Evolutionary conservation across 2,329 filamentous ascomycete species (phyloP), one percentile per base, ranked within the genome.

Genomic region (Arthrinium phaeospermum): DNA sequence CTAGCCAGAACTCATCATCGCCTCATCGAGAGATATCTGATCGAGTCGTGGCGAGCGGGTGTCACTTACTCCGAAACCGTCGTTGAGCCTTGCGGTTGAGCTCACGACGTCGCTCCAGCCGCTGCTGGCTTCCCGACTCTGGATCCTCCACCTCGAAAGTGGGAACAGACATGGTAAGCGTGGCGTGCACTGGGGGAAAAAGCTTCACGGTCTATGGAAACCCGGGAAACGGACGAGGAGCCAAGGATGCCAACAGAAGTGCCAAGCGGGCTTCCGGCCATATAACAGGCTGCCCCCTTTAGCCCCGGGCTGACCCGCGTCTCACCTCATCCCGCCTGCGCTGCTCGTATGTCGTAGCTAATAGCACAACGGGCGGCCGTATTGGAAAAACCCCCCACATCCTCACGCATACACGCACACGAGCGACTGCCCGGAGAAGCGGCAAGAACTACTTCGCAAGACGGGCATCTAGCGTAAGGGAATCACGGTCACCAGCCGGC

Each of bases 241-340:
- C 30, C 57, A 64, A 64, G 57, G 19, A 41, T 64, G 30, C 19
- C 57, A 34, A 64, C 57, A 41, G 34, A 24, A 4, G 22, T 41
- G 57, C 57, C 57, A 64, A 64, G 57, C 34, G 57, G 57, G 19
- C 22, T 64, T 34, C 19, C 22, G 34, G 34, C 57, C 57, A 64
- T 64, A 64, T 64, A 64, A 64, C 57, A 64, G 57, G 57, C 7
- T 64, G 57, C 34, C 34, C 57, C 57, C 57, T 64, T 41, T 64
- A 64, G 57, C 34, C 34, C 57, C 34, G 57, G 57, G 34, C 57
- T 64, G 57, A 64, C 34, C 57, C 57, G 57, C 53, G 53, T 64
- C 57, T 64, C 57, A 64, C 57, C 30, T 64, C 34, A 64, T n/a
- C 34, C 57, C 57, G 57, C 13, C 30, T 64, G 57, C 57, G 14